These are phyloP conservation scores for Zoysia matrella DNA, from an alignment of 202 grass and related monocot genomes.

Conservation along the genomic window DNA sequence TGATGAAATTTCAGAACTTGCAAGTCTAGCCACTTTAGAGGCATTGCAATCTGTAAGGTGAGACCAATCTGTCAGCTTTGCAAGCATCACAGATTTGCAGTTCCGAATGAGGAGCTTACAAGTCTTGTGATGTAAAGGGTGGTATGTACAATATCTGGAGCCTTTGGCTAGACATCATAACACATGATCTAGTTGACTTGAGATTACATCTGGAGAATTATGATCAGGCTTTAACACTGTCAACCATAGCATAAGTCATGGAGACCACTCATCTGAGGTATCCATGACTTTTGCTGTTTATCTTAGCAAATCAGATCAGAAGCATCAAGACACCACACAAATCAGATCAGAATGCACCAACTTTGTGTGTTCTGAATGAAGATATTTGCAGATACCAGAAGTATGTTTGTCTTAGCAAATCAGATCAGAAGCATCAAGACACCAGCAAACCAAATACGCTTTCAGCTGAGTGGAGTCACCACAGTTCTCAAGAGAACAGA, in stretches of 20 bases:
- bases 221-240: neutral
- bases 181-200: neutral
- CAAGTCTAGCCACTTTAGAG: conserved; percentile 54
- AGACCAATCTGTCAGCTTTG: conserved; percentile 14
- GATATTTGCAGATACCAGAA: neutral
- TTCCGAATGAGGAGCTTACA: neutral
- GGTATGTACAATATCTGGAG: neutral
- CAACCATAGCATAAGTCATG: neutral
- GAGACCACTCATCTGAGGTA: neutral
- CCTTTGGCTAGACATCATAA: neutral
- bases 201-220: neutral
- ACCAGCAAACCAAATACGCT: neutral
- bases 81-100: neutral
- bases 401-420: neutral
- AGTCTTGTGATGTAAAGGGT: neutral
- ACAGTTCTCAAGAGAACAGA: neutral
- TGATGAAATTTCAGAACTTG: conserved; percentile 58
- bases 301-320: too few species aligned
- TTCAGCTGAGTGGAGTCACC: neutral
- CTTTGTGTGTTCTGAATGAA: neutral
- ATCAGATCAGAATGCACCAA: neutral
- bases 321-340: neutral
- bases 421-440: conserved; percentile 3
- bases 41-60: conserved; percentile 44
- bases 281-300: too few species aligned